These are phyloP conservation scores for Emergomyces orientalis DNA, from an alignment of 2,329 filamentous ascomycete species.

Conservation along the genomic window DNA sequence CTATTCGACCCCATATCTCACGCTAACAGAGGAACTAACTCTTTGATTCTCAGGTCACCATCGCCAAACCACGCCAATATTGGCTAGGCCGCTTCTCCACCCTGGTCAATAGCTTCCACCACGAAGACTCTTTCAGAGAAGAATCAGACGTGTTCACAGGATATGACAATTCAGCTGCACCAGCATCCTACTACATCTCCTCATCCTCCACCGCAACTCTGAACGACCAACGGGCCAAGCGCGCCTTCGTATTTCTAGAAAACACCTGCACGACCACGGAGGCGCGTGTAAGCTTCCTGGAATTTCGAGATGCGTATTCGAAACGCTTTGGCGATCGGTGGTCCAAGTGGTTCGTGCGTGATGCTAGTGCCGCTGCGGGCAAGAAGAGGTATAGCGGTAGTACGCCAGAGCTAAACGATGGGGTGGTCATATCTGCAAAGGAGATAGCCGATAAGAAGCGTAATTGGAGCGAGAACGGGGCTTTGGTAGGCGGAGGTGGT, in stretches of 20 bases:
- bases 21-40: neutral
- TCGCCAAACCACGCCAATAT: conserved; percentile 21
- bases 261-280: conserved; percentile 28
- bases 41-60: conserved; percentile 17
- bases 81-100: conserved; percentile 28
- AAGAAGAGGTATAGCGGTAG: neutral
- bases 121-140: conserved; percentile 25
- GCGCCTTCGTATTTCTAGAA: conserved; percentile 29
- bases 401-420: neutral
- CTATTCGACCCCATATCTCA: neutral
- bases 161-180: conserved; percentile 12
- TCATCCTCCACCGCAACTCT: conserved; percentile 15
- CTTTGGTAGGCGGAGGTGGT: conserved; percentile 3
- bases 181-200: conserved; percentile 15
- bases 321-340: conserved; percentile 18
- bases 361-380: neutral
- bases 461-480: conserved; percentile 5
- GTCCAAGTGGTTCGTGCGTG: conserved; percentile 14
- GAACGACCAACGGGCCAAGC: conserved; percentile 22
- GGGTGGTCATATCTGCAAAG: neutral
- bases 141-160: conserved; percentile 22
- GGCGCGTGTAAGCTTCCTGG: conserved; percentile 26
- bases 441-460: neutral
- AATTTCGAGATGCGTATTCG: conserved; percentile 24
- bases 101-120: conserved; percentile 24